Evolutionary conservation across 129 eudicot genomes (phyloP).

Genomic region (Artemisia argyi): DNA sequence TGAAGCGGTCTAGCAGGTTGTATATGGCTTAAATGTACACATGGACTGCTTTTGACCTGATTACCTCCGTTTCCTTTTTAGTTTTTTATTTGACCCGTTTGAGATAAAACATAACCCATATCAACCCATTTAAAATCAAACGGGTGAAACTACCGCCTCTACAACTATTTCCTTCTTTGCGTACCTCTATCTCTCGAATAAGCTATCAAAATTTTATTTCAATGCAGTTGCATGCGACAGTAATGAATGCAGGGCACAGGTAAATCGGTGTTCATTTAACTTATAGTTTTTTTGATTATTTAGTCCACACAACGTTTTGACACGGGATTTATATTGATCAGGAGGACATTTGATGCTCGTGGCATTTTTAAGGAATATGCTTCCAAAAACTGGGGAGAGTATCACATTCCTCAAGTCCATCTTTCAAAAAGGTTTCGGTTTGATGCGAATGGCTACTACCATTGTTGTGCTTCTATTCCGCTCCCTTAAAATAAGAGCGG

Average conservation of each 20-base stretch:
- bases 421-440: slow-evolving; percentile 84
- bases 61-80: too few relatives aligned
- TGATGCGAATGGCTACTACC: slow-evolving; percentile 89
- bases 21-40: too few relatives aligned
- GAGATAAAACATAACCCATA: neutral
- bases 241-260: slow-evolving; percentile 86
- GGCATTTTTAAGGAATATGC: slow-evolving; percentile 65
- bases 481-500: slow-evolving; percentile 44
- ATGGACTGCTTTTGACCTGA: too few relatives aligned
- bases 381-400: slow-evolving; percentile 91
- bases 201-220: slow-evolving; percentile 8
- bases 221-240: slow-evolving; percentile 96
- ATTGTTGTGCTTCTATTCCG: slow-evolving; percentile 78
- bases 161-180: neutral
- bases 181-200: neutral
- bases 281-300: neutral
- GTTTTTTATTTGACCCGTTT: neutral
- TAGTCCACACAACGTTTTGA: too few relatives aligned
- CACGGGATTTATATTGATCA: slow-evolving; percentile 20
- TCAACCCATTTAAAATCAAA: neutral
- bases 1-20: too few relatives aligned
- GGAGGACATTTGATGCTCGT: slow-evolving; percentile 78
- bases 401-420: slow-evolving; percentile 70
- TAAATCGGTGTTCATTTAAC: slow-evolving; percentile 30
- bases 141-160: neutral